Conservation (phyloP, 805 yeast species). For the Yamadazyma nakazawae region DNA sequence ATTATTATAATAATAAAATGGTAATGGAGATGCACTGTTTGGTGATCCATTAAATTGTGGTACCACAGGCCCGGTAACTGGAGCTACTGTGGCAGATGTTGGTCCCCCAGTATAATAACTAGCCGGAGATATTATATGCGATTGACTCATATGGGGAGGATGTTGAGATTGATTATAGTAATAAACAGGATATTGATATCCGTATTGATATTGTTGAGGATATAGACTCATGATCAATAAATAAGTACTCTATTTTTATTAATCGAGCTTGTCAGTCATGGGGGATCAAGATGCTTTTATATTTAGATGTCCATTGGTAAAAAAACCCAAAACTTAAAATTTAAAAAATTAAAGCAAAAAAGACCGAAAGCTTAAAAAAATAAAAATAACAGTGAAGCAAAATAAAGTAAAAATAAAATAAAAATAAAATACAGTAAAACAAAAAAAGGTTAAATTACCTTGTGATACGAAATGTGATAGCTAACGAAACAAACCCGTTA, state of each 20-base stretch:
- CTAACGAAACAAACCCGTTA: background rate
- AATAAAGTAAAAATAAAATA: background rate
- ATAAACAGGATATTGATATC: conserved; percentile 12
- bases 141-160: background rate
- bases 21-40: conserved; percentile 3
- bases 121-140: background rate
- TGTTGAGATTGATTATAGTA: conserved; percentile 4
- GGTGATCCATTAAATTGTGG: conserved; percentile 1
- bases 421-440: background rate
- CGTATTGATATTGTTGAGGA: conserved; percentile 10
- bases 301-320: background rate
- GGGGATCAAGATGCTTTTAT: conserved; percentile 5
- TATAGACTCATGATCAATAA: conserved; percentile 10
- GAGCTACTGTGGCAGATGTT: background rate
- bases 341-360: background rate
- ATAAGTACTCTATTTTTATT: background rate
- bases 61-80: background rate
- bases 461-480: conserved; percentile 4
- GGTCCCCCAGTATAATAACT: background rate
- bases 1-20: conserved; percentile 13
- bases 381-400: background rate
- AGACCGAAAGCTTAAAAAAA: background rate
- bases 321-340: background rate
- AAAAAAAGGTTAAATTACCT: background rate
- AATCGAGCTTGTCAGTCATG: background rate